These are phyloP conservation scores for Jasminum sambac DNA, from an alignment of 257 asterid genomes.

Conservation along the genomic window DNA sequence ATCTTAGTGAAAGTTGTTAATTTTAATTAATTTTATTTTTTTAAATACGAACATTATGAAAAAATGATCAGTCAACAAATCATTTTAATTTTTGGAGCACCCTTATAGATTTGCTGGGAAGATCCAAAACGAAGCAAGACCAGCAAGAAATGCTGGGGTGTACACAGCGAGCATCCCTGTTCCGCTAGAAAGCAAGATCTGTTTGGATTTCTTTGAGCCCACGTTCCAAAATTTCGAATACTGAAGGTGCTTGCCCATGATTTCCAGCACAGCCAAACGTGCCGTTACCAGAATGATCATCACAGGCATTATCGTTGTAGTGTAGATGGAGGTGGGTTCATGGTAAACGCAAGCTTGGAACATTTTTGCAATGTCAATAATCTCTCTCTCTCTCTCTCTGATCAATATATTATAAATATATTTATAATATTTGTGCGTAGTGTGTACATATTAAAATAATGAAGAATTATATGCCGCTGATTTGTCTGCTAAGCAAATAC, in stretches of 20 bases:
- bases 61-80: too few relatives aligned
- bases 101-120: too few relatives aligned
- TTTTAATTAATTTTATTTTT: too few relatives aligned
- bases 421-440: too few relatives aligned
- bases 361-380: conserved; percentile 13
- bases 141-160: conserved; percentile 45
- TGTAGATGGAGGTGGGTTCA: conserved; percentile 36
- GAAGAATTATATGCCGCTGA: neutral
- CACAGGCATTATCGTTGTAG: conserved; percentile 32
- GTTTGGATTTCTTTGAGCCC: too few relatives aligned
- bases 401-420: too few relatives aligned
- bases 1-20: too few relatives aligned
- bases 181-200: conserved; percentile 22
- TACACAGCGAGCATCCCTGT: conserved; percentile 51
- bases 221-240: conserved; percentile 49
- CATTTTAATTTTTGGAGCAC: too few relatives aligned
- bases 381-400: conserved; percentile 15
- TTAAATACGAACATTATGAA: too few relatives aligned
- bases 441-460: neutral
- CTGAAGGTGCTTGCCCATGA: conserved; percentile 43
- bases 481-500: neutral
- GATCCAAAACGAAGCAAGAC: conserved; percentile 43
- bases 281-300: conserved; percentile 30
- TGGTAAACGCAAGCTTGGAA: conserved; percentile 22
- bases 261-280: conserved; percentile 42